Conservation (phyloP, 345 rosid genomes). For the Xanthoceras sorbifolium region DNA sequence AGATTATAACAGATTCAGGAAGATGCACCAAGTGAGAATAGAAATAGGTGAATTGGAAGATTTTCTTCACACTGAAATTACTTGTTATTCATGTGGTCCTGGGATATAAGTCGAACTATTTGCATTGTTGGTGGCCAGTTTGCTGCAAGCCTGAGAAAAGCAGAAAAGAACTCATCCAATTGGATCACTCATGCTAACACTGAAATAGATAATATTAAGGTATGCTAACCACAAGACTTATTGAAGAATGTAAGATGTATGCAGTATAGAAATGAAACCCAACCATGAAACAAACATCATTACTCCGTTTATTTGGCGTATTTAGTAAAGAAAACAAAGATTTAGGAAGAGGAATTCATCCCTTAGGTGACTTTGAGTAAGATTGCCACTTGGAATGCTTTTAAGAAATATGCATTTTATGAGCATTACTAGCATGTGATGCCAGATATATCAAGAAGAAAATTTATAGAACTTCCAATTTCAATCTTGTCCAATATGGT, state of each 20-base stretch:
- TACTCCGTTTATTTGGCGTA: not conserved
- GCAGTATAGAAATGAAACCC: not conserved
- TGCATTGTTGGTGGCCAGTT: conserved; percentile 97
- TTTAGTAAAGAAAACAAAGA: not conserved
- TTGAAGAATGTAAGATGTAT: not conserved
- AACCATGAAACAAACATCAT: not conserved
- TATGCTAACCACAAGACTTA: not conserved
- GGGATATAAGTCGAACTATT: conserved; percentile 93
- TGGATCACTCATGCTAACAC: not conserved
- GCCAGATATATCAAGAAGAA: not conserved
- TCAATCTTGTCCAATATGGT: not conserved
- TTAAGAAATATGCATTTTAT: not conserved
- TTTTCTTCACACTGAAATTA: conserved; percentile 35
- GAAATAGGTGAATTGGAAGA: conserved; percentile 13
- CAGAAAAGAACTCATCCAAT: conserved; percentile 15
- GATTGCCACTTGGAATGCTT: not conserved
- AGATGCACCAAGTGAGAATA: conserved; percentile 1
- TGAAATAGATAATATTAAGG: not conserved
- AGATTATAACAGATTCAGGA: conserved; percentile 14
- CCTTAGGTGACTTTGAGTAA: not conserved
- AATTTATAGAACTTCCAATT: not conserved
- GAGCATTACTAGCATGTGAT: not conserved
- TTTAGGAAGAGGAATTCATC: not conserved
- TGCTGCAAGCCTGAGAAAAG: conserved; percentile 80
- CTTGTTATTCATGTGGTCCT: conserved; percentile 99